Evolutionary conservation across 75 land plant genomes (phyloP), one percentile per base, ranked within the genome.

Genomic region (Cryptomeria japonica): DNA sequence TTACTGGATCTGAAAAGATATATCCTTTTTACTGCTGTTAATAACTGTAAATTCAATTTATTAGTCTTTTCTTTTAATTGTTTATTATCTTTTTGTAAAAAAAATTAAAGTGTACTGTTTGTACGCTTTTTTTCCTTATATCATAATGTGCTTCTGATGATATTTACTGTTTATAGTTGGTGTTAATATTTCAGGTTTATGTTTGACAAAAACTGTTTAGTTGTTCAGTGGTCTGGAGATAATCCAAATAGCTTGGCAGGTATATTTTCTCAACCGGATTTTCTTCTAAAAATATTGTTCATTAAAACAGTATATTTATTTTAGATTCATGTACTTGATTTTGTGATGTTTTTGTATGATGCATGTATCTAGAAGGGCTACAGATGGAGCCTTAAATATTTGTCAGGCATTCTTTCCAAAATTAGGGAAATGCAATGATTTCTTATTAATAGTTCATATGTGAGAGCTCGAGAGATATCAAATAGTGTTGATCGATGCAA

Each of bases 191-290:
- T 84, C 93, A 96, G 98, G 88, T 98, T 87, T 75, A 77, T 90
- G 34, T 98, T 98, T 89, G 93, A 90, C 78, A 90, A 89, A 39
- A 89, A 90, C 18, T 98, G 99, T 89, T 84, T 97, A 75, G 93
- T 97, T 80, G 88, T 97, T 90, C 97, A 98, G 86, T 98, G 99
- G 99, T 96, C 99, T 78, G 99, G 99, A 79, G 99, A 98, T 88
- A 98, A 98, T 86, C 99, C 97, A 37, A 97, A 98, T 89, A 98
- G 99, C 86, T 88, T 98, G 77, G 99, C 99, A 92, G 99, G 99
- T 97, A 55, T 31, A 19, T 64, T 72, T 88, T 72, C 32, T 46
- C 85, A 39, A 34, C n/a, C 16, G 41, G 16, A 84, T 72, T 84
- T 87, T 19, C 42, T 80, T 42, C 87, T 34, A 82, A 46, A 32